phyloP scores from a whole-genome alignment of 2,329 filamentous ascomycete genomes.

The Furcasterigmium furcatum region DNA sequence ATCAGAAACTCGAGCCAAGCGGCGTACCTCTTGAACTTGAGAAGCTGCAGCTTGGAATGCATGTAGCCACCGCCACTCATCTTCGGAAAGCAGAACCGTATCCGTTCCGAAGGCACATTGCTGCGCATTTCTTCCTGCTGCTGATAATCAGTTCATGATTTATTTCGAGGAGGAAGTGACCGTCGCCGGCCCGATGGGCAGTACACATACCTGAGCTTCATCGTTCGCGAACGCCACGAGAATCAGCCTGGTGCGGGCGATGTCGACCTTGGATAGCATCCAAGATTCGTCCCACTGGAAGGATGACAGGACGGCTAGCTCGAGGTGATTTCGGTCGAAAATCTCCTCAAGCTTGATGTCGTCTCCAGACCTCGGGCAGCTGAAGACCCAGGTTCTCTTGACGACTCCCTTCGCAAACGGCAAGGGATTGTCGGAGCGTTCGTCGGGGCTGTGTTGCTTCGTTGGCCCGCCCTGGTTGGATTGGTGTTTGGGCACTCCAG shows the following conservation, averaged over 20 bases:
- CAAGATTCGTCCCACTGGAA: slow-evolving; percentile 84
- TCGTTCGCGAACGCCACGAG: slow-evolving; percentile 54
- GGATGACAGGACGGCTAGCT: slow-evolving; percentile 79
- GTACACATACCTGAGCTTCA: slow-evolving; percentile 44
- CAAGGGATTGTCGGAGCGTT: slow-evolving; percentile 14
- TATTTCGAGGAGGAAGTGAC: too few species aligned
- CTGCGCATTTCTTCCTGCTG: slow-evolving; percentile 46
- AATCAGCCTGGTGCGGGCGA: slow-evolving; percentile 56
- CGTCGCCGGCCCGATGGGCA: too few species aligned
- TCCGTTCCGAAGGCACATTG: slow-evolving; percentile 45
- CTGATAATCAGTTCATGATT: background rate
- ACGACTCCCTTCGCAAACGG: slow-evolving; percentile 60
- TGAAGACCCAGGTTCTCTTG: slow-evolving; percentile 76
- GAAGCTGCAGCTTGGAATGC: slow-evolving; percentile 91
- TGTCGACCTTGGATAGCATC: slow-evolving; percentile 69
- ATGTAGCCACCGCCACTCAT: slow-evolving; percentile 76
- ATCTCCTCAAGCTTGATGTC: slow-evolving; percentile 90
- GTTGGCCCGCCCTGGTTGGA: too few species aligned
- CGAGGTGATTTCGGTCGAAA: slow-evolving; percentile 67
- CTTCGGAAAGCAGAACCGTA: slow-evolving; percentile 77
- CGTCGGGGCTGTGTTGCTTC: background rate
- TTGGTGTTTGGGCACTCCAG: background rate
- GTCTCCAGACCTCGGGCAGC: slow-evolving; percentile 56
- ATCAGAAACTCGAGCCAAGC: too few species aligned
- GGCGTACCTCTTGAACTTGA: slow-evolving; percentile 53